Percentiles rank a stretch among this genome's conserved stretches.
These are phyloP conservation scores for Zelopaecilomyces penicillatus DNA, from an alignment of 2,329 filamentous ascomycete genomes.

Conservation along the genomic window DNA sequence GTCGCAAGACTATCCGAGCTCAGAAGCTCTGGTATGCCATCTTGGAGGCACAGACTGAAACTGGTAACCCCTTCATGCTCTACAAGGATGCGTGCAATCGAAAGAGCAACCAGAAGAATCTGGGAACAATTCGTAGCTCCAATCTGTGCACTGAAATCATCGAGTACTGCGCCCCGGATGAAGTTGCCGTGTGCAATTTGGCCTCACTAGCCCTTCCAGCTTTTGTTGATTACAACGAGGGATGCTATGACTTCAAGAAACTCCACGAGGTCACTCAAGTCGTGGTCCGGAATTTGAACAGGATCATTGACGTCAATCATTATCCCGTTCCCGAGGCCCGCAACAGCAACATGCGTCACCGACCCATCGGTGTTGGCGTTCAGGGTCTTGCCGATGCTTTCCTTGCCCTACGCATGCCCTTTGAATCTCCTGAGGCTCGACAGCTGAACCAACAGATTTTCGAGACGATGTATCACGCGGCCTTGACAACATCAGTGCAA, in stretches of 20 bases:
- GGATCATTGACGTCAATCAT: slow-evolving; percentile 96
- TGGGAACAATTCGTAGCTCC: slow-evolving; percentile 95
- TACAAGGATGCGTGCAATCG: slow-evolving; percentile 98
- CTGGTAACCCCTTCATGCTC: slow-evolving; percentile 97
- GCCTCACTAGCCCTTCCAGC: slow-evolving; percentile 88
- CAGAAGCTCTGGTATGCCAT: slow-evolving; percentile 99
- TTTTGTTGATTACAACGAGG: slow-evolving; percentile 78
- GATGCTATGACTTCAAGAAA: slow-evolving; percentile 91
- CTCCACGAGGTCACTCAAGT: slow-evolving; percentile 90
- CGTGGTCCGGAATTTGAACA: slow-evolving; percentile 92
- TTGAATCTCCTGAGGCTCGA: slow-evolving; percentile 90
- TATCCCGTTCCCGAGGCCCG: slow-evolving; percentile 92
- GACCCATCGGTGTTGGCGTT: slow-evolving; percentile 92
- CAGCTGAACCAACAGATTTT: slow-evolving; percentile 98
- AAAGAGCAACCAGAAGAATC: slow-evolving; percentile 99
- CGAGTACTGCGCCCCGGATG: slow-evolving; percentile 93
- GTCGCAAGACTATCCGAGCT: slow-evolving; percentile 85
- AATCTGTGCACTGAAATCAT: slow-evolving; percentile 99
- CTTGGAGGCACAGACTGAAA: slow-evolving; percentile 96
- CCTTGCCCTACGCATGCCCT: slow-evolving; percentile 90
- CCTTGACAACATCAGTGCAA: slow-evolving; percentile 80
- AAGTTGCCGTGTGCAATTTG: slow-evolving; percentile 97
- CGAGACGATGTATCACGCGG: slow-evolving; percentile 97
- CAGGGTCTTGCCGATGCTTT: slow-evolving; percentile 97
- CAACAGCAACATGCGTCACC: slow-evolving; percentile 95